These are phyloP conservation scores for Phytophthora pini DNA, from an alignment of 352 stramenopile species.

Conservation along the genomic window DNA sequence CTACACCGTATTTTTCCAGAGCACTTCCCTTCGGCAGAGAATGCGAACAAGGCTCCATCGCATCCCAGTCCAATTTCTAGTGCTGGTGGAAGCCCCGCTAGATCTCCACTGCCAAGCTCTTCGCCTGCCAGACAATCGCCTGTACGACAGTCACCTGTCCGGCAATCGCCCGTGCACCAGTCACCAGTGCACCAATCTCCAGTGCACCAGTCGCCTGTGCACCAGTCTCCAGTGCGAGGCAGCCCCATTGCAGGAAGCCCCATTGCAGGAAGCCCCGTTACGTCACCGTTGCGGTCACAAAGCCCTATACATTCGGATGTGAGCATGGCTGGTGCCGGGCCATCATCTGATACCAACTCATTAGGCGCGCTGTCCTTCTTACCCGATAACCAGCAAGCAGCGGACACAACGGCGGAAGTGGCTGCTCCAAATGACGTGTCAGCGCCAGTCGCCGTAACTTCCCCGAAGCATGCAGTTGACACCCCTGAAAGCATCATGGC, in stretches of 20 bases:
- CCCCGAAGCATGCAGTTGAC: slow-evolving; percentile 41
- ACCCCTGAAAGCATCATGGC: slow-evolving; percentile 62
- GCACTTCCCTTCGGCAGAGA: slow-evolving; percentile 75
- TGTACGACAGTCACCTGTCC: slow-evolving; percentile 52
- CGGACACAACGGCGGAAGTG: slow-evolving; percentile 42
- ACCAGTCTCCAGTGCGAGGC: slow-evolving; percentile 54
- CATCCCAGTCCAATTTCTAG: slow-evolving; percentile 40
- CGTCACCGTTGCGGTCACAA: slow-evolving; percentile 62
- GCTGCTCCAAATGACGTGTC: slow-evolving; percentile 27
- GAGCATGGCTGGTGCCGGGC: slow-evolving; percentile 48
- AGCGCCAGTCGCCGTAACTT: slow-evolving; percentile 12
- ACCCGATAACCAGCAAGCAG: slow-evolving; percentile 61
- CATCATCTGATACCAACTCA: slow-evolving; percentile 69
- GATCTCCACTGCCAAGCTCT: slow-evolving; percentile 46
- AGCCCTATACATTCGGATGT: slow-evolving; percentile 78
- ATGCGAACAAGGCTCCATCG: slow-evolving; percentile 36
- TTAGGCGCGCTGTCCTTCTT: slow-evolving; percentile 84
- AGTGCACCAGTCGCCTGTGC: slow-evolving; percentile 38
- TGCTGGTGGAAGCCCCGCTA: slow-evolving; percentile 49
- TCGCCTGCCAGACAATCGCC: slow-evolving; percentile 54
- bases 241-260: slow-evolving; percentile 59
- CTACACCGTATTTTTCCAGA: slow-evolving; percentile 86
- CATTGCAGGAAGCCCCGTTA: slow-evolving; percentile 53
- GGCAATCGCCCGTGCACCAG: slow-evolving; percentile 46
- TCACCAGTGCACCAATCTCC: slow-evolving; percentile 55